phyloP scores from a whole-genome alignment of 2,329 filamentous ascomycete species.

The Trichothecium roseum region DNA sequence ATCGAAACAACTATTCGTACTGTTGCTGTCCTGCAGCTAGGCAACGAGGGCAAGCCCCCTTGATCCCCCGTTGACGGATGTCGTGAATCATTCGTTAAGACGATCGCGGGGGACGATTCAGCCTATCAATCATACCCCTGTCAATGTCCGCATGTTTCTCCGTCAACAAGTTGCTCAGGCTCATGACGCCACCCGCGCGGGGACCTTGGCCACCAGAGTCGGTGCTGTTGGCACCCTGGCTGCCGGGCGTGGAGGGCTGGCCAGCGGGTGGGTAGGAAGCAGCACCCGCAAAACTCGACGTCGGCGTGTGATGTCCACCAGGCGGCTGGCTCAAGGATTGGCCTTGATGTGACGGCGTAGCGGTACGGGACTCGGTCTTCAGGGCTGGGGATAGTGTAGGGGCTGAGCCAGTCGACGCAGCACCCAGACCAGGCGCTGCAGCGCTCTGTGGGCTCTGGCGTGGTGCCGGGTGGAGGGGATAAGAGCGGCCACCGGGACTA shows the following conservation, averaged over 20 bases:
- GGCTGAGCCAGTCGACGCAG: not conserved
- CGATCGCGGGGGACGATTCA: slow-evolving; percentile 27
- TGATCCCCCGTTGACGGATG: too few species aligned
- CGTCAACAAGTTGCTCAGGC: slow-evolving; percentile 39
- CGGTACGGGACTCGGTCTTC: slow-evolving; percentile 22
- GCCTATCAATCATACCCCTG: slow-evolving; percentile 40
- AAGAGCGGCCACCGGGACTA: slow-evolving; percentile 32
- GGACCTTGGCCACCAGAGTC: not conserved
- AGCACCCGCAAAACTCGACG: too few species aligned
- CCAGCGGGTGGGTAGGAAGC: slow-evolving; percentile 2
- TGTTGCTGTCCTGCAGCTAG: slow-evolving; percentile 5
- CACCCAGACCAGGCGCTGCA: not conserved
- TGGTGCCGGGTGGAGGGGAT: slow-evolving; percentile 15
- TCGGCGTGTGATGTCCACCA: too few species aligned
- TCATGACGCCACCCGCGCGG: slow-evolving; percentile 32
- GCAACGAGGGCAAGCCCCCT: not conserved
- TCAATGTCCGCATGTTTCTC: slow-evolving; percentile 45
- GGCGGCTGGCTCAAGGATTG: not conserved
- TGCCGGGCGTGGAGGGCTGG: slow-evolving; percentile 9
- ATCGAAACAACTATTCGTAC: not conserved
- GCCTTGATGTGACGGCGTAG: slow-evolving; percentile 19
- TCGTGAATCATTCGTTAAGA: not conserved
- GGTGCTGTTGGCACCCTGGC: slow-evolving; percentile 10
- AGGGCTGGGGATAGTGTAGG: slow-evolving; percentile 25
- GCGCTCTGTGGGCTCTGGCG: not conserved